Conservation (phyloP, 23 red algal species). For the Gracilaria gracilis region DNA sequence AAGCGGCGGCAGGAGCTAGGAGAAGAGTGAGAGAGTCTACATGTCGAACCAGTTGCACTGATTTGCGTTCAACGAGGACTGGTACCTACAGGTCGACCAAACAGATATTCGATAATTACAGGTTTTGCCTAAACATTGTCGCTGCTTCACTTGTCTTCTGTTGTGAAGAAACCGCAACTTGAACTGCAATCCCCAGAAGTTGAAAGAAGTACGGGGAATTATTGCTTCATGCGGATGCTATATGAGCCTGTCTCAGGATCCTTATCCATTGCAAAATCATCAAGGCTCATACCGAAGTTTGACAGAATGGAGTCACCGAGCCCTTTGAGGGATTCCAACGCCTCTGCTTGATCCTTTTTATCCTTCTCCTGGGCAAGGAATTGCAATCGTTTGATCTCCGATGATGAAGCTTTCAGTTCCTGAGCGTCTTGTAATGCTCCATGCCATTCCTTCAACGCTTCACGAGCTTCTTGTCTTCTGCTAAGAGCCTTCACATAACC, state of each 20-base stretch:
- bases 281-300: constrained; percentile 87
- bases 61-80: too few species aligned
- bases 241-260: constrained; percentile 64
- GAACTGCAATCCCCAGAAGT: background rate
- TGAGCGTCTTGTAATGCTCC: constrained; percentile 75
- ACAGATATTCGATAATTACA: background rate
- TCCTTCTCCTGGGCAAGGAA: constrained; percentile 53
- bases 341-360: constrained; percentile 75
- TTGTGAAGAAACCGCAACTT: background rate
- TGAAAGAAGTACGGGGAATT: background rate
- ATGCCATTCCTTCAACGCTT: constrained; percentile 32
- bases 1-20: constrained; percentile 60
- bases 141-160: background rate
- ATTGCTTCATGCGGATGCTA: constrained; percentile 67
- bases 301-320: constrained; percentile 87
- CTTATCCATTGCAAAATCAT: constrained; percentile 82
- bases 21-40: constrained; percentile 31
- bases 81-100: background rate
- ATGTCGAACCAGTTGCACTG: background rate
- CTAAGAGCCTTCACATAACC: constrained; percentile 66
- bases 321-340: constrained; percentile 83
- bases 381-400: constrained; percentile 48
- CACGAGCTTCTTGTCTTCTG: constrained; percentile 46
- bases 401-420: constrained; percentile 17
- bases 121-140: background rate